Percentiles rank a stretch among this genome's conserved stretches.
Evolutionary conservation across 176 grass and related monocot species (phyloP).

Genomic region (Leersia perrieri): DNA sequence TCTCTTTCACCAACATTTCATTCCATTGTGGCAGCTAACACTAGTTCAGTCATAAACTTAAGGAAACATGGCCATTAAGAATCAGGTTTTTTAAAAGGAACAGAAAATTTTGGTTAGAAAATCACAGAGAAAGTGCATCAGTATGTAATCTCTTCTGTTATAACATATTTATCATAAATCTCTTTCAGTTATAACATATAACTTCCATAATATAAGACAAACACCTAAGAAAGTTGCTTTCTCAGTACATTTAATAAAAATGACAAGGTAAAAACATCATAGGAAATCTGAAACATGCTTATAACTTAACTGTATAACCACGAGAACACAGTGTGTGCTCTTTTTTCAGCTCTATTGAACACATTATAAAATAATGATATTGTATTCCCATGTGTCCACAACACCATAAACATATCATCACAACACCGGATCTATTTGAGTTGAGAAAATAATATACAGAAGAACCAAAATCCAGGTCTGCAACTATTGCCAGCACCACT

Average conservation of each 20-base stretch:
- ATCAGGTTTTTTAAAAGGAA: background rate
- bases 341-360: background rate
- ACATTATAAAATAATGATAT: background rate
- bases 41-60: background rate
- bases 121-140: background rate
- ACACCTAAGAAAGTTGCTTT: background rate
- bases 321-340: background rate
- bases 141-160: too few species aligned
- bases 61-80: background rate
- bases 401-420: background rate
- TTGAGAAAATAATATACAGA: background rate
- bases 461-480: background rate
- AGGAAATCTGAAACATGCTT: background rate
- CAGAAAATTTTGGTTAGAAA: background rate
- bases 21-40: conserved; percentile 7
- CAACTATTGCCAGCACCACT: conserved; percentile 3
- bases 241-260: conserved; percentile 15
- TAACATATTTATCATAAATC: too few species aligned
- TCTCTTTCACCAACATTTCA: background rate
- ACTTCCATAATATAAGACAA: background rate
- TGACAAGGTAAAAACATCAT: background rate
- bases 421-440: background rate
- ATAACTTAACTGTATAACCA: background rate
- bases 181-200: background rate
- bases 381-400: background rate